These are phyloP conservation scores for Alnus rubra DNA, from an alignment of 306 rosid genomes.

Conservation along the genomic window DNA sequence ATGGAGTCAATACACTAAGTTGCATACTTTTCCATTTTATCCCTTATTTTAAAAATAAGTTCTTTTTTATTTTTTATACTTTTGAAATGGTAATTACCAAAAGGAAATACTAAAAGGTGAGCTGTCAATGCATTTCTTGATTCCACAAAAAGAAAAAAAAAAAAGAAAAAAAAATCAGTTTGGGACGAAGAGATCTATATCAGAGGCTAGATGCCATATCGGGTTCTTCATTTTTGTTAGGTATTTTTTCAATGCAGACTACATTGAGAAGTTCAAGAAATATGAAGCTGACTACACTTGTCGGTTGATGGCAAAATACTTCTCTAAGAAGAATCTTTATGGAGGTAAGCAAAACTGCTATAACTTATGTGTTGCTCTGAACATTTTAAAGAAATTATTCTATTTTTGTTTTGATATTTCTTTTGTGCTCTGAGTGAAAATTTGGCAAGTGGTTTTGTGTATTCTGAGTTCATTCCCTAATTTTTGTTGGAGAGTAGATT, in stretches of 20 bases:
- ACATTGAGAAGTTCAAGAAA: constrained; percentile 48
- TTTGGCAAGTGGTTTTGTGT: background rate
- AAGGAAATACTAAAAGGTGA: no score
- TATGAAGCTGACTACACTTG: constrained; percentile 52
- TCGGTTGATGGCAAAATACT: constrained; percentile 52
- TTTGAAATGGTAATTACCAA: no score
- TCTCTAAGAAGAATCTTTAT: constrained; percentile 49
- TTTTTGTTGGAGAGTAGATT: background rate
- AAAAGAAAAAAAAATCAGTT: no score
- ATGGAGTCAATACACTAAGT: no score
- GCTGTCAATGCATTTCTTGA: no score
- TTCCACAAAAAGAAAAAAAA: no score
- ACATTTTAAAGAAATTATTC: background rate
- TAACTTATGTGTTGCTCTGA: background rate
- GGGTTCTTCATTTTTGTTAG: constrained; percentile 30
- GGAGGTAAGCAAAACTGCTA: constrained; percentile 36
- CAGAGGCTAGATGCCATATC: no score
- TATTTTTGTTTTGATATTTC: background rate
- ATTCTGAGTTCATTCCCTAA: background rate
- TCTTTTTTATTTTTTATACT: no score
- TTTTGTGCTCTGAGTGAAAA: background rate
- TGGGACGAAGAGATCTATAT: no score
- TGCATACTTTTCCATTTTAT: no score
- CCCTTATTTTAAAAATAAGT: no score
- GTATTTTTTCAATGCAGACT: constrained; percentile 26